Evolutionary conservation across 202 grass and related monocot species (phyloP).

Genomic region (Elaeis oleifera): DNA sequence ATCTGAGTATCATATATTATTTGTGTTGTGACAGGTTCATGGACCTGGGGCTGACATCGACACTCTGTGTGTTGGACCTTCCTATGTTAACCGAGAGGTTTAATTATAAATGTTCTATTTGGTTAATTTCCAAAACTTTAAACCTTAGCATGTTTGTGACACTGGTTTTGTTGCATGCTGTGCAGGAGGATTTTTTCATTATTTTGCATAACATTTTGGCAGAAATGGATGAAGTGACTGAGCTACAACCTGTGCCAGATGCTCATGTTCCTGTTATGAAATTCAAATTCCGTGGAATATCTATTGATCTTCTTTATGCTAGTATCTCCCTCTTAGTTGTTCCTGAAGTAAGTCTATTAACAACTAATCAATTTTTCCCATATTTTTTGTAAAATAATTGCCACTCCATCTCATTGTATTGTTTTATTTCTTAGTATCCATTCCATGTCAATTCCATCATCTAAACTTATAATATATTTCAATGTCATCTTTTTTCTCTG

Average conservation of each 20-base stretch:
- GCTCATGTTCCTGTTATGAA: conserved; percentile 98
- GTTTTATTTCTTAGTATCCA: no score
- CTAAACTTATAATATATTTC: no score
- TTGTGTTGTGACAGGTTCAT: conserved; percentile 48
- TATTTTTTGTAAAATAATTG: no score
- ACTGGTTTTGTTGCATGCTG: conserved; percentile 3
- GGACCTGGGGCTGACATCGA: conserved; percentile 86
- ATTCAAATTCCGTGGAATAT: conserved; percentile 94
- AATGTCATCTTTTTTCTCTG: no score
- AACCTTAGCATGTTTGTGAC: background rate
- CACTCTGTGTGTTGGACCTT: conserved; percentile 91
- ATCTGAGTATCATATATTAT: no score
- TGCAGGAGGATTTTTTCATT: conserved; percentile 97
- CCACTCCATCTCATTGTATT: no score
- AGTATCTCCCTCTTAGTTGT: conserved; percentile 87
- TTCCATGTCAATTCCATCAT: no score
- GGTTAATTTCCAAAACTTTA: background rate
- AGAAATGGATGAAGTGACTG: conserved; percentile 64
- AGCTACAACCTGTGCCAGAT: conserved; percentile 86
- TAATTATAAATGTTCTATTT: conserved; percentile 2
- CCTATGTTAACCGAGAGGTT: conserved; percentile 95
- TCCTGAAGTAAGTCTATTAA: conserved; percentile 41
- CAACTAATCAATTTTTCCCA: conserved; percentile 7
- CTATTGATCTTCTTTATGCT: conserved; percentile 94
- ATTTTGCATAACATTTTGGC: conserved; percentile 69